Percentiles rank a stretch among this genome's conserved stretches.
phyloP scores from a whole-genome alignment of 1,139 yeast genomes.

The Candida buenavistaensis region DNA sequence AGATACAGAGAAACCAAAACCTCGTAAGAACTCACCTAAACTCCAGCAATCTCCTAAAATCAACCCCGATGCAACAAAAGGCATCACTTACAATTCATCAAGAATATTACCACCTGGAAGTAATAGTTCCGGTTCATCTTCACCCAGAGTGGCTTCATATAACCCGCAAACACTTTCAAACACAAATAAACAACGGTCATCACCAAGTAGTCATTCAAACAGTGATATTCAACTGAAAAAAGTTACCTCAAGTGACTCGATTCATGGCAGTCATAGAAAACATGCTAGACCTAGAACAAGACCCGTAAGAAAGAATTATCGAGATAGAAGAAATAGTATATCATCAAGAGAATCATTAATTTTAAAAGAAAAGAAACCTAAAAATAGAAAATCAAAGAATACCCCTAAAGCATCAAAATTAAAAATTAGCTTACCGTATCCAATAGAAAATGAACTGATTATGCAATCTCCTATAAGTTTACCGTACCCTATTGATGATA shows the following conservation, averaged over 20 bases:
- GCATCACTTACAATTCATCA: slow-evolving; percentile 8
- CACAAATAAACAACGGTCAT: slow-evolving; percentile 2
- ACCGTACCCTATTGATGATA: slow-evolving; percentile 13
- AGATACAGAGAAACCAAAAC: slow-evolving; percentile 2
- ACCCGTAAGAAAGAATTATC: slow-evolving; percentile 4
- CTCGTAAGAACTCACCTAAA: slow-evolving; percentile 1
- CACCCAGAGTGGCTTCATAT: not conserved
- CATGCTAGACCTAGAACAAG: not conserved
- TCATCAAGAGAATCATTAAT: slow-evolving; percentile 9
- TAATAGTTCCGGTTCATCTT: not conserved
- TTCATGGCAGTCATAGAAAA: not conserved
- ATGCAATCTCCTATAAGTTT: not conserved
- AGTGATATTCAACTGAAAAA: slow-evolving; percentile 1
- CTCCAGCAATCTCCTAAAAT: slow-evolving; percentile 1
- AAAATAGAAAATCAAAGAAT: too few species aligned
- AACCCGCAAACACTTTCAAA: not conserved
- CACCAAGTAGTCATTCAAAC: slow-evolving; percentile 3
- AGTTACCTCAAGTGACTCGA: slow-evolving; percentile 2
- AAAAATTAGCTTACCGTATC: too few species aligned
- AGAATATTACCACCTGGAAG: slow-evolving; percentile 6
- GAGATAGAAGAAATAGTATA: slow-evolving; percentile 7
- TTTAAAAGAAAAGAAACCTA: slow-evolving; percentile 1
- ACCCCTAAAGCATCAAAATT: too few species aligned
- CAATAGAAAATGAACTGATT: not conserved
- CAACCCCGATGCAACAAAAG: slow-evolving; percentile 4